Conservation (phyloP, 441 rosid species). For the Cnidoscolus chayamansa region DNA sequence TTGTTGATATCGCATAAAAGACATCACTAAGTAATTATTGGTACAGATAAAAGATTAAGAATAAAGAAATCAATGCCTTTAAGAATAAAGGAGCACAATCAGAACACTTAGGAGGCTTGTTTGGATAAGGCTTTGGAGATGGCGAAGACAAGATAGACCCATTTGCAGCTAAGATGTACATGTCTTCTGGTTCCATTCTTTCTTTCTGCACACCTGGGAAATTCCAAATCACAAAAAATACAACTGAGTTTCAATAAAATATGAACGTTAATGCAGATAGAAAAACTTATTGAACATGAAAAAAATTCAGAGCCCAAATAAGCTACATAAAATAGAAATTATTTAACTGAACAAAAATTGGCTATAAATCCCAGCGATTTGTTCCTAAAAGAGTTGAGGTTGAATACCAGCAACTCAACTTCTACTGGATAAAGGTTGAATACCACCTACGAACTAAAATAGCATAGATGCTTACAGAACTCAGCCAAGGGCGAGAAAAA, state of each 20-base stretch:
- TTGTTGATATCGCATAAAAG: constrained; percentile 8
- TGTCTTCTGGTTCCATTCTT: constrained; percentile 94
- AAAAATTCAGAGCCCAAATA: background rate
- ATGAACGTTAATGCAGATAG: background rate
- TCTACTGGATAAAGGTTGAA: background rate
- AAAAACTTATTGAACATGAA: background rate
- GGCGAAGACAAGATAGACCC: constrained; percentile 67
- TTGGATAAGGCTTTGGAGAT: constrained; percentile 80
- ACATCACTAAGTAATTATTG: background rate
- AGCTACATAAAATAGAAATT: background rate
- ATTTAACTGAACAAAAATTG: background rate
- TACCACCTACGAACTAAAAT: background rate
- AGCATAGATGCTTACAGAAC: background rate
- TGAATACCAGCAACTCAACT: background rate
- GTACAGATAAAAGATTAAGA: background rate
- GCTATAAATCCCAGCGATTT: background rate
- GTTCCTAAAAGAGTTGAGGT: background rate
- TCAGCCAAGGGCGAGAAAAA: background rate
- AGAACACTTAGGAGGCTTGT: constrained; percentile 92
- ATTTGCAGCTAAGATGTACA: constrained; percentile 70
- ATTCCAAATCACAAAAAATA: constrained; percentile 24
- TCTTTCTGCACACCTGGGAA: constrained; percentile 94
- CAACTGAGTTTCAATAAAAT: constrained; percentile 1
- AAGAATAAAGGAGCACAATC: constrained; percentile 91
- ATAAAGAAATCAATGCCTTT: constrained; percentile 46